Evolutionary conservation across 345 rosid species (phyloP), one percentile per base, ranked within the genome.

Genomic region (Atalantia buxifolia): DNA sequence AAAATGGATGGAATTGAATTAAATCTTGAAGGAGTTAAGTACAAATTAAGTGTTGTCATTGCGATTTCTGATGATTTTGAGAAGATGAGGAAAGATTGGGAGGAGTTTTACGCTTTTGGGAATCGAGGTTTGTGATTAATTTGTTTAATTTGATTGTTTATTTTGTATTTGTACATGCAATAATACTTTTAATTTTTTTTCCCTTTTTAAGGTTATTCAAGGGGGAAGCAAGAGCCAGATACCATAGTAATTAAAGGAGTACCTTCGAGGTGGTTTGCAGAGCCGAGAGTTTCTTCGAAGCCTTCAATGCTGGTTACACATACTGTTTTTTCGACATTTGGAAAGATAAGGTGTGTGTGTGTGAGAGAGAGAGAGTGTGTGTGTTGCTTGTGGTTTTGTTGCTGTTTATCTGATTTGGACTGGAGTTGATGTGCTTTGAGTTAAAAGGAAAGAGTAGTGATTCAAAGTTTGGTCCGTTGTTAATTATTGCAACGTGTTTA

Each of bases 251-350:
- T 95, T 30, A 88, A 89, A 79, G 93, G 96, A 66, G 85, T 90
- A 66, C 99, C 98, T 3, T 95, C 98, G 2, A 85, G 99, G 83
- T 93, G 99, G 99, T 92, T 95, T 56, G 93, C 98, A 0, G 98
- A 95, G 91, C 93, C 98, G 1, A 88, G 94, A 67, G 99, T 95
- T 33, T 95, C 99, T 2, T 95, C 97, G 0, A 95, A 95, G 86
- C 98, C 98, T 72, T 95, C 99, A 0, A 85, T 90, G 94, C 77
- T 93, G 88, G 96, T 92, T 76, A 94, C 98, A 0, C 99, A 93
- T 86, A 90, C 96, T 40, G 87, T 92, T 76, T 92, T 95, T 78
- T 93, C 98, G 9, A 76, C 88, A 66, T 93, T 93, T 78, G 99
- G 98, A 77, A 91, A 91, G 81, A 88, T 95, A 77, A 93, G 96